Conservation (phyloP, 768 basidiomycete species). For the Boletus vermiculosoides region DNA sequence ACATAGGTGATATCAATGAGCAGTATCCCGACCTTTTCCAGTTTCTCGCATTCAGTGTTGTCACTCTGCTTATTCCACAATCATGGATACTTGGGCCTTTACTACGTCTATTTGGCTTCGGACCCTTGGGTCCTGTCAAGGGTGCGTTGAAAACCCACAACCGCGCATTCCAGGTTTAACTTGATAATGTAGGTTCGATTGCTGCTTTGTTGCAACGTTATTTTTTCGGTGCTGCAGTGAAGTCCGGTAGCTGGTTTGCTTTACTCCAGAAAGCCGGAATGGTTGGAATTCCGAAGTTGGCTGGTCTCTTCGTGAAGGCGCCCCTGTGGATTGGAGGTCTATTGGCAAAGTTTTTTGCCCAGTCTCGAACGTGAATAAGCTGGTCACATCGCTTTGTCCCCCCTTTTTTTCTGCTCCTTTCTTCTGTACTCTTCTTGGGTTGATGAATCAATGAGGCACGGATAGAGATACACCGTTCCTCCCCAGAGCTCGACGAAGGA, state of each 20-base stretch:
- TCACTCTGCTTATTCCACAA: constrained; percentile 12
- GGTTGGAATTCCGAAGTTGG: neutral
- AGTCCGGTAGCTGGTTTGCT: constrained; percentile 12
- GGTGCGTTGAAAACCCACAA: neutral
- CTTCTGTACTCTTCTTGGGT: no score
- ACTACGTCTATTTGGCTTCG: constrained; percentile 14
- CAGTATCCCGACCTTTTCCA: constrained; percentile 8
- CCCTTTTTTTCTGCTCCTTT: neutral
- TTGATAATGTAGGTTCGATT: constrained; percentile 5
- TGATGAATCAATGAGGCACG: no score
- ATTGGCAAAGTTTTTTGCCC: neutral
- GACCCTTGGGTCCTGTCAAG: neutral
- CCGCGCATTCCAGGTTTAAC: neutral
- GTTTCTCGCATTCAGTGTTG: constrained; percentile 3
- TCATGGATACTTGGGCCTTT: constrained; percentile 16
- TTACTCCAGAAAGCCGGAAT: constrained; percentile 15
- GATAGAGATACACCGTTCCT: no score
- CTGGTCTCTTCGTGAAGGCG: neutral
- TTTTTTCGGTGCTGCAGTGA: constrained; percentile 8
- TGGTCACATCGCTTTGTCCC: neutral
- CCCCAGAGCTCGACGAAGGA: no score
- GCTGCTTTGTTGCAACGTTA: constrained; percentile 10
- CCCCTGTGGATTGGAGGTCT: neutral
- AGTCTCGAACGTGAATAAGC: no score
- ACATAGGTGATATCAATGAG: constrained; percentile 16